These are phyloP conservation scores for Echium plantagineum DNA, from an alignment of 257 asterid genomes.

Conservation along the genomic window DNA sequence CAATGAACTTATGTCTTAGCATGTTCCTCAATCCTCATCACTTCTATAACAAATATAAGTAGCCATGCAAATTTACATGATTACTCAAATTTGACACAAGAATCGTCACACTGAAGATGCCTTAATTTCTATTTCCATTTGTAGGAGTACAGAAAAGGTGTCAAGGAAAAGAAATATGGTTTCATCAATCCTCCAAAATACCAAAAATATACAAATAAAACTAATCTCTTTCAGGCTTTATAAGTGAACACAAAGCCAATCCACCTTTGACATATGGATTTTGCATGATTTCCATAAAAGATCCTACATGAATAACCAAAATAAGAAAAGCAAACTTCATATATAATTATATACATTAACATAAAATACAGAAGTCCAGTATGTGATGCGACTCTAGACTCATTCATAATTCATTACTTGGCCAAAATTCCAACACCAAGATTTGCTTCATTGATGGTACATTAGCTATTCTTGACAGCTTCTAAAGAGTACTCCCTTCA, in stretches of 20 bases:
- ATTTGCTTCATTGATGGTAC: background rate
- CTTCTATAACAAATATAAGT: too few relatives aligned
- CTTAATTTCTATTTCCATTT: too few relatives aligned
- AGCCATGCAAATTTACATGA: too few relatives aligned
- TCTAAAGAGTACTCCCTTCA: background rate
- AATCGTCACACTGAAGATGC: too few relatives aligned
- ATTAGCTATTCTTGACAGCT: background rate
- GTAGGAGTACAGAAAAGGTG: too few relatives aligned
- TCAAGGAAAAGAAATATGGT: background rate
- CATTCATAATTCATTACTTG: background rate
- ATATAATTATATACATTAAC: too few relatives aligned
- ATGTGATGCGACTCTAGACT: background rate
- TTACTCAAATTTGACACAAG: too few relatives aligned
- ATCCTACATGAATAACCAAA: slow-evolving; percentile 29
- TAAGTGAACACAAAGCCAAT: slow-evolving; percentile 72
- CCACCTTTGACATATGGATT: slow-evolving; percentile 84
- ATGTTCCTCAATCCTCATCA: too few relatives aligned
- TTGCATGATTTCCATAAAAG: slow-evolving; percentile 61
- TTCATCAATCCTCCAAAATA: background rate
- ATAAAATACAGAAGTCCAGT: too few relatives aligned
- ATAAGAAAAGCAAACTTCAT: background rate
- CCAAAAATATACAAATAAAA: background rate
- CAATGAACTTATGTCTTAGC: too few relatives aligned
- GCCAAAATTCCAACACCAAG: background rate
- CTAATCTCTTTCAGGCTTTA: slow-evolving; percentile 98